Base-by-base conservation (phyloP, 2,329 filamentous ascomycete species). In the Colletotrichum sp. region DNA sequence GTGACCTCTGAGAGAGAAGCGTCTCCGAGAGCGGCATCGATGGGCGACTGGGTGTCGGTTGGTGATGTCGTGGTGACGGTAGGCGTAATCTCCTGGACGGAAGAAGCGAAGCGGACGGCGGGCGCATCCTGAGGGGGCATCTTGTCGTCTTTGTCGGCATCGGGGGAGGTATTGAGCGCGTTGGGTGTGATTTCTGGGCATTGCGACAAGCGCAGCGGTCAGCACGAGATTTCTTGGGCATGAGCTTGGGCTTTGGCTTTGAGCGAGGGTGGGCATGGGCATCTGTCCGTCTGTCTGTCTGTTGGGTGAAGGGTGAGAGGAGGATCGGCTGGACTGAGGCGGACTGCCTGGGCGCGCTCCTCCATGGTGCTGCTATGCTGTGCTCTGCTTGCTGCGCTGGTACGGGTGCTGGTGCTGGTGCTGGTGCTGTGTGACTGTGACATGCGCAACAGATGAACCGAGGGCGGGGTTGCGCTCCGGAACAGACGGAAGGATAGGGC, bases 101-200 rank as follows among this genome's bases (percentile, higher is more conserved):
- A 88, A 32, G 93, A 92, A 70, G 93, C 92, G 84, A 96, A 96
- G 74, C 94, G 93, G 70, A 96, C 94, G 74, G 91, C 87, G 72
- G 88, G 87, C 71, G 82, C 81, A 74, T 84, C 81, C 78, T 77
- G 77, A 73, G 75, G 79, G 79, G 68, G 65, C 70, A 76, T 76
- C 70, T 68, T 73, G 72, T 55, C 76, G 79, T 80, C 80, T 78
- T 81, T 74, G 71, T 70, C 66, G 61, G 75, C 58, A 43, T 77
- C 64, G 43, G 77, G 16, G 43, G 77, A 16, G 43, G 64, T 65
- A 25, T 71, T 56, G 18, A 32, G 52, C 55, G 73, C 66, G 34
- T 66, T 71, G 39, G 65, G 39, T 43, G 62, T 58, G 28, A 55
- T 66, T 34, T 77, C 79, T 75, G 52, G 55, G 66, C 69, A 77